Evolutionary conservation across 495 filamentous ascomycete species (phyloP).

Genomic region (Talaromyces proteolyticus): DNA sequence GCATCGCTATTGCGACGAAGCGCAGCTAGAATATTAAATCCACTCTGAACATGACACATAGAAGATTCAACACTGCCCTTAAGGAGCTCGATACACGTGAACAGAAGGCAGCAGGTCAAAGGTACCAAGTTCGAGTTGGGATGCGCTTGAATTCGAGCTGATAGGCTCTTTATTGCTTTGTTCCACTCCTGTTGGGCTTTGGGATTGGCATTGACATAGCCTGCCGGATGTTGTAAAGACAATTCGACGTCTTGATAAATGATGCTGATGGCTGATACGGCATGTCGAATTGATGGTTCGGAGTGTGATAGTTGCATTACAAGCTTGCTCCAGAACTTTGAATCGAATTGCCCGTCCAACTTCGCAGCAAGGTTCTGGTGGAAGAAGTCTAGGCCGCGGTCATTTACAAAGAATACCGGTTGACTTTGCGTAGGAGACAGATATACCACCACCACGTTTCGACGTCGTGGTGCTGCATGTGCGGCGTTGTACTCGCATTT

Average conservation of each 20-base stretch:
- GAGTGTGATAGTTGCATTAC: conserved; percentile 52
- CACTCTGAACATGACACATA: not conserved
- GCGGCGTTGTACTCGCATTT: not conserved
- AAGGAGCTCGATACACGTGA: not conserved
- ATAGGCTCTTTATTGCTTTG: not conserved
- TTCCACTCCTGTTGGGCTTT: not conserved
- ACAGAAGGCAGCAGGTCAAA: not conserved
- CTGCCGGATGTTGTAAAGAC: not conserved
- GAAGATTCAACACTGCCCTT: not conserved
- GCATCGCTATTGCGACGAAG: not conserved
- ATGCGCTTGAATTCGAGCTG: not conserved
- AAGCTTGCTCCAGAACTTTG: conserved; percentile 48
- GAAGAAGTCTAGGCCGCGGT: not conserved
- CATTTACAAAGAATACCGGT: not conserved
- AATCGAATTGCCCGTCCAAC: conserved; percentile 32
- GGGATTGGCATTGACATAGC: not conserved
- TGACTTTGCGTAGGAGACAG: not conserved
- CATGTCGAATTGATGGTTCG: conserved; percentile 54
- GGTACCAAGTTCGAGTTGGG: not conserved
- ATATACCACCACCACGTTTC: not conserved
- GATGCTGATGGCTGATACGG: conserved; percentile 52
- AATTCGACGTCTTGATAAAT: not conserved
- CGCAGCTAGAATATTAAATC: not conserved
- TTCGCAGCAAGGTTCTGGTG: not conserved
- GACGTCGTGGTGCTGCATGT: not conserved